Evolutionary conservation across 768 basidiomycete species (phyloP), one percentile per base, ranked within the genome.

Genomic region (Plicaturopsis crispa): DNA sequence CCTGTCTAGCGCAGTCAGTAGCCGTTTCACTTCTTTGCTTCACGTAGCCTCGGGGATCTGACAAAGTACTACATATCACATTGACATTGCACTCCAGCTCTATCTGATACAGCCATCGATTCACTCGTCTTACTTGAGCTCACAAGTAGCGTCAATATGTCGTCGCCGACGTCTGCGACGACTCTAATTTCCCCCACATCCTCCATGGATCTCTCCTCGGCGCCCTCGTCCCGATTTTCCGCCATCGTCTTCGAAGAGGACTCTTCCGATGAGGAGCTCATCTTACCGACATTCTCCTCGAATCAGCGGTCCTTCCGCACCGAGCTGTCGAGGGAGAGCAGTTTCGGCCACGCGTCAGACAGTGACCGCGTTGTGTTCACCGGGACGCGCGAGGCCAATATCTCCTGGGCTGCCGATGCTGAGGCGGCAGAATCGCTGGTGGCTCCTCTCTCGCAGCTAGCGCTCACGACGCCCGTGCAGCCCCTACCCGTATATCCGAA

Each of bases 231-330:
- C 30, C 39, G 8, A 18, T 36, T 13, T 31, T 42, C 33, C 35
- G 35, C 31, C 42, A 26, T 38, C 42, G 42, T 40, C 41, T 21
- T 41, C 44, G n/a, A 35, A 43, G 20, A 46, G 48, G 33, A 60
- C 60, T 20, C 38, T 49, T 26, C 48, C 52, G 24, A 56, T 59
- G 10, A 39, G 48, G 6, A 56, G 53, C 18, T 60, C 59, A 12
- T 61, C 56, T 41, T 55, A 58, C 40, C 47, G n/a, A n/a, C 57
- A 43, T 43, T 60, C 40, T 60, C 59, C 21, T 47, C 48, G 14
- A 42, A 35, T 13, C 5, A 20, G 24, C 23, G 8, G n/a, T 26
- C 31, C 38, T 32, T 39, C 4, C 33, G 24, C 31, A 12, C 31
- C 14, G n/a, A 16, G 28, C 20, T 24, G 39, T 33, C 38, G 37